Base-by-base conservation (phyloP, 1,284 basidiomycete genomes). In the Rhodotorula sp. region DNA sequence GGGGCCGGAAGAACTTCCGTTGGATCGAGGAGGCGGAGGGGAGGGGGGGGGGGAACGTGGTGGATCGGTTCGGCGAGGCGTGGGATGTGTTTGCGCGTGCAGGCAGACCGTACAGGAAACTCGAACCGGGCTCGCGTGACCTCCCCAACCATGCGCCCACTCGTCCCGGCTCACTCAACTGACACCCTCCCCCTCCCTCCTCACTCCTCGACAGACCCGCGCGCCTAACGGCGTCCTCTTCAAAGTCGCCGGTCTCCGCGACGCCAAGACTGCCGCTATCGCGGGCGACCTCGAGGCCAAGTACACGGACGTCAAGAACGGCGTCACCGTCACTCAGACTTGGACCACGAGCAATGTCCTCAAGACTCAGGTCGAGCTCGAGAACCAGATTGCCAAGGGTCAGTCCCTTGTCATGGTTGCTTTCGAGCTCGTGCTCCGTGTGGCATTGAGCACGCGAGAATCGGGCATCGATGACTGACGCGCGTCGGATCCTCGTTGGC, bases 301-400 rank as follows among this genome's bases (percentile, higher is more conserved):
- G 70, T 77, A 94, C 84, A 80, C 85, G 79, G 89, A 94, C 86
- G 87, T 86, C 84, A 87, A 88, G 83, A 91, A 94, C 81, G 93
- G 94, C 75, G 85, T 96, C 79, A 88, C 88, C 80, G 85, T 94
- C 84, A 95, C 94, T 78, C 88, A 94, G 83, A 87, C 90, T 69
- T 99, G 96, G 96, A 93, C 92, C 69, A 81, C 87, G 81, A 96
- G 97, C 85, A 82, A 90, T 79, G 89, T 98, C 83, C 89, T 89
- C 72, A 82, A 83, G 83, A 90, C 90, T 78, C 88, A 91, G 82
- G 83, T 99, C 76, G 96, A 99, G 86, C 86, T 98, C 79, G 94
- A 98, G 83, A 95, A 97, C 87, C 90, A 94, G 84, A 88, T 99
- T 80, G 93, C 94, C 78, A 92, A 94, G 84, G 95, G 81, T 77